Evolutionary conservation across 163 green algal genomes (phyloP).

Genomic region (Picocystis sp.): DNA sequence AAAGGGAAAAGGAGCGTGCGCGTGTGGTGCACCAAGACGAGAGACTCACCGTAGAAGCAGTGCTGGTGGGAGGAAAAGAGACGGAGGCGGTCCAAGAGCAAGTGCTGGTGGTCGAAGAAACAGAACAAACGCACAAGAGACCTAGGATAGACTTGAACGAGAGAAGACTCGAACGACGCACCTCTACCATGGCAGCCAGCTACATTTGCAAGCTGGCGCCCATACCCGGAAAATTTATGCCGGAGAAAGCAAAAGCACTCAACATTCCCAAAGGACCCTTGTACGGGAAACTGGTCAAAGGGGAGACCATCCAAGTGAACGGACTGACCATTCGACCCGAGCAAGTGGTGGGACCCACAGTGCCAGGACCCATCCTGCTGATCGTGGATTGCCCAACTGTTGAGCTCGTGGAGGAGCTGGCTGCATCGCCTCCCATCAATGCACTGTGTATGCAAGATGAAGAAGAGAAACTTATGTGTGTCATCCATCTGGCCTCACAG

Average conservation of each 20-base stretch:
- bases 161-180: not conserved
- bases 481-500: slow-evolving; percentile 49
- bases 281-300: slow-evolving; percentile 13
- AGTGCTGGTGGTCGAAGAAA: too few relatives aligned
- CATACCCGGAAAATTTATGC: slow-evolving; percentile 60
- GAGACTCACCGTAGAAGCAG: not conserved
- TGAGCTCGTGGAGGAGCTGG: slow-evolving; percentile 33
- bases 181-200: slow-evolving; percentile 11
- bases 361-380: slow-evolving; percentile 47
- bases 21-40: not conserved
- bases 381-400: slow-evolving; percentile 62
- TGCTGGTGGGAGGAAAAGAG: not conserved
- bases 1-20: not conserved
- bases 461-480: slow-evolving; percentile 7
- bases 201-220: slow-evolving; percentile 51
- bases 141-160: slow-evolving; percentile 27
- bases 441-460: not conserved
- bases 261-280: slow-evolving; percentile 43
- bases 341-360: slow-evolving; percentile 23
- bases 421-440: slow-evolving; percentile 14
- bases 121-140: too few relatives aligned
- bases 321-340: slow-evolving; percentile 3
- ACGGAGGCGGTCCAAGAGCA: too few relatives aligned
- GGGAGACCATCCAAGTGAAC: slow-evolving; percentile 11
- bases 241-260: slow-evolving; percentile 40